phyloP scores from a whole-genome alignment of 2,329 filamentous ascomycete genomes.

The Ophiostoma angusticollis region DNA sequence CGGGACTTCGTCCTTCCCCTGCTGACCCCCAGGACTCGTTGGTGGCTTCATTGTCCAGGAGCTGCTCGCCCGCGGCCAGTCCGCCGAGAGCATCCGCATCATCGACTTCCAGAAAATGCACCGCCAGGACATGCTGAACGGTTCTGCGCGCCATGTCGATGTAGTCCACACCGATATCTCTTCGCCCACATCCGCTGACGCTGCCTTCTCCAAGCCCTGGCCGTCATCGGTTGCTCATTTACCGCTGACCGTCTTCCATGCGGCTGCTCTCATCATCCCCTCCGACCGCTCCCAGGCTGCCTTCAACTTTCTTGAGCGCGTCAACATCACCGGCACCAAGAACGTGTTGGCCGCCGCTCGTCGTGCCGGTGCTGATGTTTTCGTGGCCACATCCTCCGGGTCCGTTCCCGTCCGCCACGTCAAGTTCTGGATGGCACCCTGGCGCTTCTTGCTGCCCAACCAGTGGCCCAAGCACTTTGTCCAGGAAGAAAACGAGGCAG shows the following conservation, averaged over 20 bases:
- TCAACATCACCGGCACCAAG: conserved; percentile 34
- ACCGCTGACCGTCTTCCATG: conserved; percentile 38
- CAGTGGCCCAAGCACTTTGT: conserved; percentile 24
- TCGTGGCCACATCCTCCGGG: conserved; percentile 34
- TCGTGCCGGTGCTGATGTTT: conserved; percentile 27
- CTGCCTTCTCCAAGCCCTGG: conserved; percentile 33
- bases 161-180: conserved; percentile 33
- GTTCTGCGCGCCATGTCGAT: conserved; percentile 22
- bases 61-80: conserved; percentile 32
- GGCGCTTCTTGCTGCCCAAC: conserved; percentile 25
- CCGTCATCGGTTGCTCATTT: conserved; percentile 23
- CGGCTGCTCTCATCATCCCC: conserved; percentile 32
- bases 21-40: conserved; percentile 20
- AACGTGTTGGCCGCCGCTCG: conserved; percentile 31
- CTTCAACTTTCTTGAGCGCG: conserved; percentile 25
- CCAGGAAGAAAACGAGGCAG: conserved; percentile 30
- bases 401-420: conserved; percentile 29
- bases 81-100: conserved; percentile 32
- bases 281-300: conserved; percentile 28
- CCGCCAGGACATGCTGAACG: conserved; percentile 25
- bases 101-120: conserved; percentile 31
- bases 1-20: neutral
- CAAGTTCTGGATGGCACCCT: conserved; percentile 25
- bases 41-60: conserved; percentile 36
- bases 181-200: conserved; percentile 23